These are phyloP conservation scores for Phytophthora aleatoria DNA, from an alignment of 352 stramenopile species.

Conservation along the genomic window DNA sequence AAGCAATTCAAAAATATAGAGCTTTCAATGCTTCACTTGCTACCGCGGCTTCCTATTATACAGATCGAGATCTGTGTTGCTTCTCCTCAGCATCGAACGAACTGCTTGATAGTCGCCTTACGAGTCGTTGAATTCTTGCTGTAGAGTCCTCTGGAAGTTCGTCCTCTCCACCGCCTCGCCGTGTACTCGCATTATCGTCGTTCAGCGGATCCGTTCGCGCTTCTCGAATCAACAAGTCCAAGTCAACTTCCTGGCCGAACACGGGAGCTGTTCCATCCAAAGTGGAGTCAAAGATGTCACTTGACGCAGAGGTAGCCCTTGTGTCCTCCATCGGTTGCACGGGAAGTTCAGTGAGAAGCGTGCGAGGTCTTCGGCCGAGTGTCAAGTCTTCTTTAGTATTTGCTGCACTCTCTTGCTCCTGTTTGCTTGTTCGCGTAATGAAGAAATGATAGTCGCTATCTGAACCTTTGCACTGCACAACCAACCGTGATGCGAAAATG, in stretches of 20 bases:
- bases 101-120: constrained; percentile 24
- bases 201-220: constrained; percentile 30
- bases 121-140: constrained; percentile 21
- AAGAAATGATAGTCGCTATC: constrained; percentile 39
- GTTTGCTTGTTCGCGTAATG: constrained; percentile 18
- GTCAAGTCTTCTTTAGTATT: background rate
- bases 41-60: background rate
- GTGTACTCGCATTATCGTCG: background rate
- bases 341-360: constrained; percentile 33
- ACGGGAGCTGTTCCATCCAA: constrained; percentile 7
- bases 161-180: background rate
- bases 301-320: constrained; percentile 9
- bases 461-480: constrained; percentile 26
- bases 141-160: constrained; percentile 5
- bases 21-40: background rate
- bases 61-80: constrained; percentile 19
- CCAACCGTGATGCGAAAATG: constrained; percentile 31
- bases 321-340: constrained; percentile 21
- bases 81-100: constrained; percentile 18
- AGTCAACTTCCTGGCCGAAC: constrained; percentile 22
- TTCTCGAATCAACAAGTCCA: constrained; percentile 38
- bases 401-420: background rate
- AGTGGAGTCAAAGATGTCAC: constrained; percentile 3
- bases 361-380: constrained; percentile 11
- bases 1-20: background rate